These are phyloP conservation scores for Vicia sativa DNA, from an alignment of 306 rosid genomes.

Conservation along the genomic window DNA sequence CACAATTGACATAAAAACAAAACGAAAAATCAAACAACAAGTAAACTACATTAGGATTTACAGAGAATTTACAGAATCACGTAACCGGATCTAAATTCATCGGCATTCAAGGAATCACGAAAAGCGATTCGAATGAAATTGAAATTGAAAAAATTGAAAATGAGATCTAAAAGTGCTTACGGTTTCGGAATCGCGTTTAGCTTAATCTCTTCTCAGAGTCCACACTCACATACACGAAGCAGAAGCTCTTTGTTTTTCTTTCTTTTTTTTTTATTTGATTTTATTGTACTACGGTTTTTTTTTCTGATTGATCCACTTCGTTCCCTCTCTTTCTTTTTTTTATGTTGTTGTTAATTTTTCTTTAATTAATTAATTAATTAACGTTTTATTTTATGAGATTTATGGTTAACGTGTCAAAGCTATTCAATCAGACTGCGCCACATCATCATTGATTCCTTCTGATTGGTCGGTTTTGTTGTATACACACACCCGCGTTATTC, in stretches of 20 bases:
- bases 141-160: conserved; percentile 16
- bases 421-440: conserved; percentile 37
- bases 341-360: too few relatives aligned
- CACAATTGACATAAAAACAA: too few relatives aligned
- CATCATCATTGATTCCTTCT: conserved; percentile 32
- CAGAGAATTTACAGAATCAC: background rate
- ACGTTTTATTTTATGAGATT: background rate
- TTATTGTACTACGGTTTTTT: background rate
- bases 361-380: conserved; percentile 5
- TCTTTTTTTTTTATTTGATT: background rate
- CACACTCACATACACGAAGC: background rate
- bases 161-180: conserved; percentile 45
- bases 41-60: background rate
- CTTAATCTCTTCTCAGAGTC: conserved; percentile 23
- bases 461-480: conserved; percentile 22
- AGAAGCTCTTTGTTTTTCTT: conserved; percentile 10
- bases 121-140: background rate
- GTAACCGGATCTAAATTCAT: conserved; percentile 20
- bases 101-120: background rate
- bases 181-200: conserved; percentile 24
- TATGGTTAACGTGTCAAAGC: conserved; percentile 14
- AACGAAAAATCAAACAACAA: too few relatives aligned
- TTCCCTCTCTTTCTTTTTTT: background rate
- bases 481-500: background rate
- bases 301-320: background rate